Base-by-base conservation (phyloP, 1,284 basidiomycete genomes). In the Microbotryum silenes-acaulis region DNA sequence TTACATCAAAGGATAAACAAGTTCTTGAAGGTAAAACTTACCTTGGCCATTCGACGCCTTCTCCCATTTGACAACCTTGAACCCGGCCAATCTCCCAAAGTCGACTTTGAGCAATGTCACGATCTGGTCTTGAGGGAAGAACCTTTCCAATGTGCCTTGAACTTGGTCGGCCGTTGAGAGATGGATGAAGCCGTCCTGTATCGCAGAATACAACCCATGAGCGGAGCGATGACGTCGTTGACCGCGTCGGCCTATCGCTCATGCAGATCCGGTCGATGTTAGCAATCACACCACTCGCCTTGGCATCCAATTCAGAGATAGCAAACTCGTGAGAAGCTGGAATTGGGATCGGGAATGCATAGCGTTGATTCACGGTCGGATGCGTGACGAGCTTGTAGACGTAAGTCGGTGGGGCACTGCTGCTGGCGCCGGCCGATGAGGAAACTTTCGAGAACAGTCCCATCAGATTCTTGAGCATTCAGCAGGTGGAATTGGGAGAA, bases 81-180 rank as follows among this genome's bases (percentile, higher is more conserved):
- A 69, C 6, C 57, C 63, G 61, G 77, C 73, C 14, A 81, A 68
- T 12, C 62, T 60, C 12, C 68, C 69, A 63, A 77, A 80, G 29
- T 74, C 67, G 21, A 83, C 68, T n/a, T 79, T 78, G 46, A 84
- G 73, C 16, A 85, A 70, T 63, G 79, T 79, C 53, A 85, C 77
- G 25, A 69, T 65, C 7, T 73, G 65, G 29, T 56, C 57, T 12
- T 58, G 21, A 16, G 77, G 70, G 73, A 85, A 86, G 76, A 83
- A 86, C 47, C 75, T 75, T 48, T 79, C 76, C 23, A 84, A 73
- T 10, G 83, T 84, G 49, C 75, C 76, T 1, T 79, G 78, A 12
- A 84, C 74, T 72, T 85, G 84, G n/a, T 69, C 50, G 2, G 82
- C 78, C 16, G 81, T 81, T 7, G 83, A 85, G 42, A 85, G 77